A percentile compares a stretch with the other conserved stretches of the same genome.
These are phyloP conservation scores for Isoetes engelmannii DNA, from an alignment of 83 land plant species.

Conservation along the genomic window DNA sequence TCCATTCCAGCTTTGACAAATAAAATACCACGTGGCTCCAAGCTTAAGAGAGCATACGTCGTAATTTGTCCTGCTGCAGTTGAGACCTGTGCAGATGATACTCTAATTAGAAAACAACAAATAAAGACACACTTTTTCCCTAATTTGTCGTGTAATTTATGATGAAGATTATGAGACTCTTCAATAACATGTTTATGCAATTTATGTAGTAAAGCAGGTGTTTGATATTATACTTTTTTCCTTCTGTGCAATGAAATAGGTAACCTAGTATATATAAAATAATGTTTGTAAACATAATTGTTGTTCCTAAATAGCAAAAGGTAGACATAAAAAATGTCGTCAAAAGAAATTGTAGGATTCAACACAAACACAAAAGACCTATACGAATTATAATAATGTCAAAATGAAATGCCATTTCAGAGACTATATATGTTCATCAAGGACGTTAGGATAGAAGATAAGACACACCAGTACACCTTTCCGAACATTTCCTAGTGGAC, in stretches of 20 bases:
- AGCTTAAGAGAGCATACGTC: conserved; percentile 72
- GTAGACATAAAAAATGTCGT: no score
- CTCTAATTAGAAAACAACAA: neutral
- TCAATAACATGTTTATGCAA: no score
- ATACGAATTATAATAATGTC: neutral
- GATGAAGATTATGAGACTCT: no score
- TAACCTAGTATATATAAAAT: no score
- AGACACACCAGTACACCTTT: conserved; percentile 83
- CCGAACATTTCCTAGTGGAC: conserved; percentile 88
- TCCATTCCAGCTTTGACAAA: conserved; percentile 91
- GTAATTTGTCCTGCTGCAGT: conserved; percentile 73
- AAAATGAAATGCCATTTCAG: no score
- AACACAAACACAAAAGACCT: neutral
- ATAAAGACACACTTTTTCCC: neutral
- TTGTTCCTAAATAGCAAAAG: no score
- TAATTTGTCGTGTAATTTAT: neutral
- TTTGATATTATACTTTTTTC: no score
- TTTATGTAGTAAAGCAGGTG: no score
- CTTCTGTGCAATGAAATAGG: no score
- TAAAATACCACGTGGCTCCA: conserved; percentile 86
- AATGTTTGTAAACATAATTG: no score
- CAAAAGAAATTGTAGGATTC: neutral
- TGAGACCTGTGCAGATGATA: conserved; percentile 52
- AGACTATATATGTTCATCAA: no score
- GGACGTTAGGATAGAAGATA: neutral